Conservation (phyloP, 1,284 basidiomycete genomes). For the Pseudozyma hubeiensis region DNA sequence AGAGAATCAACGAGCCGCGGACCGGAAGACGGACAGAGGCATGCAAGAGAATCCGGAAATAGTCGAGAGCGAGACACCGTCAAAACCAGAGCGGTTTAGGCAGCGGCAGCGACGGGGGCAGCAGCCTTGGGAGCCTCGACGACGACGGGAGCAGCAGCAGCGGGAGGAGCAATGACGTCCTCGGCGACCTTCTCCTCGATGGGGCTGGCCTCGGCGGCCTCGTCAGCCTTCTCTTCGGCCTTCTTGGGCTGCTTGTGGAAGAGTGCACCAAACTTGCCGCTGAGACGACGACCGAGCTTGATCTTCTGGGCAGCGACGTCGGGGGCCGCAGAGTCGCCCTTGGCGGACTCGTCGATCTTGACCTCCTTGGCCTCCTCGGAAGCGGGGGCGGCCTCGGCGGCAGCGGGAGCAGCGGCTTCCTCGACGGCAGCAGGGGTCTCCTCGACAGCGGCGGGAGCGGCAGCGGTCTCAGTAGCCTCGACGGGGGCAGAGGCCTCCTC, state of each 20-base stretch:
- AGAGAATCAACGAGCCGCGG: conserved; percentile 34
- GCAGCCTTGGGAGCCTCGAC: conserved; percentile 47
- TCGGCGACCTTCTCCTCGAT: conserved; percentile 48
- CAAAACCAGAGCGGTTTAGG: conserved; percentile 9
- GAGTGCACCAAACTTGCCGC: conserved; percentile 58
- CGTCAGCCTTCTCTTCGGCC: conserved; percentile 29
- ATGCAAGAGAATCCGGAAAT: conserved; percentile 44
- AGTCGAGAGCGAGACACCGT: neutral
- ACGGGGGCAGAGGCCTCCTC: conserved; percentile 34
- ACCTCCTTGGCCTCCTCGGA: conserved; percentile 49
- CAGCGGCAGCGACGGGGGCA: conserved; percentile 47
- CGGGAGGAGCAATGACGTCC: conserved; percentile 29
- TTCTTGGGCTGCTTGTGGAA: conserved; percentile 59
- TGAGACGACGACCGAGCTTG: conserved; percentile 59
- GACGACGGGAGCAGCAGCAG: conserved; percentile 22
- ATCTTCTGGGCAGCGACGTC: conserved; percentile 54
- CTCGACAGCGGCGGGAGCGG: conserved; percentile 22
- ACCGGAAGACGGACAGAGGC: conserved; percentile 26
- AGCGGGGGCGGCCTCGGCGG: conserved; percentile 30
- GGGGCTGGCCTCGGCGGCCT: conserved; percentile 23
- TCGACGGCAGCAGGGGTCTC: conserved; percentile 26
- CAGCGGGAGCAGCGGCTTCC: conserved; percentile 30
- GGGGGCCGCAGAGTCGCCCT: conserved; percentile 49
- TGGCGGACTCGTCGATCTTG: conserved; percentile 61
- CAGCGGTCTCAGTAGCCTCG: conserved; percentile 21